These are phyloP conservation scores for Aspergillus felis DNA, from an alignment of 2,329 filamentous ascomycete species.

Conservation along the genomic window DNA sequence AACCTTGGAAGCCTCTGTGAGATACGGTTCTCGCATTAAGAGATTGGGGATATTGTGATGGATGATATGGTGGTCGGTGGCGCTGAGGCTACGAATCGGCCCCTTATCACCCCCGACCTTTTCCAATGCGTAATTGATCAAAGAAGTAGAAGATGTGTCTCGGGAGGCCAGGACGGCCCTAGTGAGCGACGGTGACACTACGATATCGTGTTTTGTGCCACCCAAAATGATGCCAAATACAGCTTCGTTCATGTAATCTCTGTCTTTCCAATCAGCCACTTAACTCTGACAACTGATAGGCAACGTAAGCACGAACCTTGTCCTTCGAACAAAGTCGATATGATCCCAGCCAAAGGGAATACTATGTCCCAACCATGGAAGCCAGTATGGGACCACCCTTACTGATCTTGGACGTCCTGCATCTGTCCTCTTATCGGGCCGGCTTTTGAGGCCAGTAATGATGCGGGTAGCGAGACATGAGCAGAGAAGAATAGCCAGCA, in stretches of 20 bases:
- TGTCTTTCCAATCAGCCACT: conserved; percentile 17
- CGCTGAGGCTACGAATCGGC: conserved; percentile 32
- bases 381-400: conserved; percentile 55
- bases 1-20: conserved; percentile 39
- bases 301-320: conserved; percentile 31
- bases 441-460: conserved; percentile 33
- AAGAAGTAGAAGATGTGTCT: conserved; percentile 23
- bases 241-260: conserved; percentile 36
- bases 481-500: conserved; percentile 26
- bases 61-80: conserved; percentile 32
- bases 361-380: conserved; percentile 56
- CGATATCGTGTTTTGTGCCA: conserved; percentile 48
- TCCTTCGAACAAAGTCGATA: conserved; percentile 41
- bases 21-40: conserved; percentile 47
- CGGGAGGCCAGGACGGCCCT: conserved; percentile 36
- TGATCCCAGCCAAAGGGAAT: conserved; percentile 46
- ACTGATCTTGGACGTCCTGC: conserved; percentile 34
- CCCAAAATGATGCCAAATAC: conserved; percentile 50
- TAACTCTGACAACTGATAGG: neutral
- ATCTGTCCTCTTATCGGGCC: conserved; percentile 14
- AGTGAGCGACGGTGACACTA: conserved; percentile 48
- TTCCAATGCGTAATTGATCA: conserved; percentile 34
- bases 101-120: conserved; percentile 44
- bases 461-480: conserved; percentile 38
- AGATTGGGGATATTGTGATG: conserved; percentile 34